Base-by-base conservation (phyloP, 2,329 filamentous ascomycete species). In the Epichloe glyceriae region DNA sequence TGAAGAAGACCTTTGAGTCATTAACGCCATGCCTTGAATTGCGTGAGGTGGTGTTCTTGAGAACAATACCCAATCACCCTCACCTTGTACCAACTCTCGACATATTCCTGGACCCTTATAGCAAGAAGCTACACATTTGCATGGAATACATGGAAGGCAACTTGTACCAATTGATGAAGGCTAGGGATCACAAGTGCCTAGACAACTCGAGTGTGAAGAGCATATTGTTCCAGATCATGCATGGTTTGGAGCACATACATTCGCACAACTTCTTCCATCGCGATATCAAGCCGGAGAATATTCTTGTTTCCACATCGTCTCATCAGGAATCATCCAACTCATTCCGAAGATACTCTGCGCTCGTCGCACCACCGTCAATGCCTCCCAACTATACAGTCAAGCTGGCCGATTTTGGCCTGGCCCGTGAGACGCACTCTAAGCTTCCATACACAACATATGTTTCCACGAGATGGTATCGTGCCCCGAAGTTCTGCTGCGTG, bases 61-160 rank as follows among this genome's bases (percentile, higher is more conserved):
- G 88, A 62, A 91, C 89, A 11, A 74, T 98, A 15, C 93, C 93
- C 2, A 74, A 79, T 43, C 93, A 98, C 64, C 81, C 83, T 59
- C 93, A 98, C 67, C 79, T 98, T 35, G 93, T 98, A n/a, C 93
- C 93, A 37, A 91, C 93, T 5, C 79, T 97, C 57, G 93, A 98
- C 70, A 98, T 98, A 63, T 98, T 98, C 70, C 81, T 98, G 61
- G 93, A 98, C 63, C 93, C 93, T 0, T 86, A 88, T 66, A 95
- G 80, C 71, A 94, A 90, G 72, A 95, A 96, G 70, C 82, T 98
- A 43, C 93, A 98, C 69, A 98, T 98, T 58, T 84, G 81, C 63
- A 98, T 98, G 93, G 93, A 98, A 72, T 96, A 95, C 70, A 98
- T 98, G 93, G 93, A 98, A 66, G 93, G 93, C 47, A 98, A 98